These are phyloP conservation scores for Tardiomyces depauwii DNA, from an alignment of 1,139 yeast genomes.

Conservation along the genomic window DNA sequence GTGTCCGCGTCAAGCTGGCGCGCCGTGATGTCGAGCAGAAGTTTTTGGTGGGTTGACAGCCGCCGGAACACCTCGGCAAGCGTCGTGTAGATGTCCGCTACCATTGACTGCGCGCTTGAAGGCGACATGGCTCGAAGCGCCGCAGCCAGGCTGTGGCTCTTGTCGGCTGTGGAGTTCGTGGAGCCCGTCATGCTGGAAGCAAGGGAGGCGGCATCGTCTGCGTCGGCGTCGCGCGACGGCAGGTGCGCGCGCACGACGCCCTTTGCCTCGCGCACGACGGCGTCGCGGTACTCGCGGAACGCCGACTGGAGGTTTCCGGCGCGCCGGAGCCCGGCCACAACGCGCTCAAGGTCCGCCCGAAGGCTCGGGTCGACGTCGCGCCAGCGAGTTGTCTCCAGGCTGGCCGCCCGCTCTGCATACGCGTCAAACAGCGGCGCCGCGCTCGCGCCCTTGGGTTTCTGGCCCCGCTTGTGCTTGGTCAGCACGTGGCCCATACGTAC, in stretches of 20 bases:
- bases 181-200: constrained; percentile 12
- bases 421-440: background rate
- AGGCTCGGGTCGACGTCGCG: constrained; percentile 27
- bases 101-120: constrained; percentile 62
- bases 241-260: constrained; percentile 53
- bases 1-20: constrained; percentile 22
- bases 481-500: constrained; percentile 32
- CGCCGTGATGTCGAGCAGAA: constrained; percentile 62
- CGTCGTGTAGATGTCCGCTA: constrained; percentile 47
- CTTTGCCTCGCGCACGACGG: constrained; percentile 58
- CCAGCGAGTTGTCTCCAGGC: constrained; percentile 16
- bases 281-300: constrained; percentile 55
- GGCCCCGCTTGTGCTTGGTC: background rate
- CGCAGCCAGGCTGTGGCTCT: constrained; percentile 34
- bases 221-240: constrained; percentile 33
- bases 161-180: constrained; percentile 15
- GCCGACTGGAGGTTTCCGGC: constrained; percentile 58
- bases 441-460: constrained; percentile 9
- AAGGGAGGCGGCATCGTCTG: constrained; percentile 18
- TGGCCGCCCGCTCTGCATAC: background rate
- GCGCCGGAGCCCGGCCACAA: constrained; percentile 45
- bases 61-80: constrained; percentile 66
- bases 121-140: constrained; percentile 56
- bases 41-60: constrained; percentile 66
- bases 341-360: constrained; percentile 33